These are phyloP conservation scores for Cunninghamia lanceolata DNA, from an alignment of 75 land plant genomes.

Conservation along the genomic window DNA sequence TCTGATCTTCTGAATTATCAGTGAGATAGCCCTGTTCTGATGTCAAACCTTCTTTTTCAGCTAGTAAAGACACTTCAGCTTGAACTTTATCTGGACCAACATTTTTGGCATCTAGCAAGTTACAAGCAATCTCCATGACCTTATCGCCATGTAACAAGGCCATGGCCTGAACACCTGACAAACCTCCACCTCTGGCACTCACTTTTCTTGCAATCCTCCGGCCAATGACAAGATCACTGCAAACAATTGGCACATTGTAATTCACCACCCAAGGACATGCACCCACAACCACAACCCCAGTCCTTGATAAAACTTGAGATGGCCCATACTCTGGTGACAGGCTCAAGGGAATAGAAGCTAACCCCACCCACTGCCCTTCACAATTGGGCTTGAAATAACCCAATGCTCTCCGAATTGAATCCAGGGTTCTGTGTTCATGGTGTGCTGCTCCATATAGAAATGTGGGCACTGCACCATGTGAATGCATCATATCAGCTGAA, in stretches of 20 bases:
- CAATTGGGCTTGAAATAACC: constrained; percentile 81
- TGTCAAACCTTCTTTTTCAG: constrained; percentile 47
- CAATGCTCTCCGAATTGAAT: constrained; percentile 67
- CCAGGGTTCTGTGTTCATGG: constrained; percentile 49
- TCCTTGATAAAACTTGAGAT: constrained; percentile 20
- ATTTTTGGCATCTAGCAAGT: constrained; percentile 55
- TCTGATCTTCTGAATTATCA: constrained; percentile 56
- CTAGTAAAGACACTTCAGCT: constrained; percentile 52
- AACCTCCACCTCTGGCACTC: constrained; percentile 89
- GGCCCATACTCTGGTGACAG: constrained; percentile 81
- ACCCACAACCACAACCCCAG: constrained; percentile 78
- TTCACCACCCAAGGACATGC: constrained; percentile 90
- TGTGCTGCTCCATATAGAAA: constrained; percentile 92
- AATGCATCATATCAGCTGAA: not conserved
- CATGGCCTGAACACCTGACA: constrained; percentile 84
- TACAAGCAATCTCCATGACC: constrained; percentile 86
- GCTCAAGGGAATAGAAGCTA: constrained; percentile 18
- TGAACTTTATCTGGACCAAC: constrained; percentile 71
- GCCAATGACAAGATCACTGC: constrained; percentile 47
- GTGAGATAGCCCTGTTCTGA: constrained; percentile 79
- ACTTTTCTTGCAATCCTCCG: constrained; percentile 67
- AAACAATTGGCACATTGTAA: constrained; percentile 79
- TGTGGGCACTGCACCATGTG: constrained; percentile 57
- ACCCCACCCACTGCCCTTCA: constrained; percentile 66
- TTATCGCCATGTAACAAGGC: constrained; percentile 71